These are phyloP conservation scores for Clonostachys chloroleuca DNA, from an alignment of 2,329 filamentous ascomycete species.

Conservation along the genomic window DNA sequence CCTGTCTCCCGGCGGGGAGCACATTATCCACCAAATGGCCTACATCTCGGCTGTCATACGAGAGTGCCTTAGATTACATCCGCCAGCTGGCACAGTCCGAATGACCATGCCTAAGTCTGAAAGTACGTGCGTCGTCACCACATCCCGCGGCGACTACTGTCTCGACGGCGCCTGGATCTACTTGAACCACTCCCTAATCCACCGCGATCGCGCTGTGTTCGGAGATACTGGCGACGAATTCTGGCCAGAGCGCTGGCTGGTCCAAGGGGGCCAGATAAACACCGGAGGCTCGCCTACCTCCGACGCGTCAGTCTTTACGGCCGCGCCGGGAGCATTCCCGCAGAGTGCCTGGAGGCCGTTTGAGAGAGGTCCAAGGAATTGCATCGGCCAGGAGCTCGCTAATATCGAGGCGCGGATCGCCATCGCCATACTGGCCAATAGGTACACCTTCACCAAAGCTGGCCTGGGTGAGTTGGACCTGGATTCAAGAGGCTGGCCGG, in stretches of 20 bases:
- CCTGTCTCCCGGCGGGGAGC: slow-evolving; percentile 14
- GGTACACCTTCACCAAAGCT: slow-evolving; percentile 7
- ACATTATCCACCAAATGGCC: slow-evolving; percentile 21
- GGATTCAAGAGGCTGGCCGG: slow-evolving; percentile 2
- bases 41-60: slow-evolving; percentile 31
- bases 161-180: slow-evolving; percentile 24
- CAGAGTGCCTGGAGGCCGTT: slow-evolving; percentile 34
- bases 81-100: slow-evolving; percentile 21
- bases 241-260: slow-evolving; percentile 30
- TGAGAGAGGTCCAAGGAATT: slow-evolving; percentile 39
- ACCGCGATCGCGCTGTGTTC: slow-evolving; percentile 21
- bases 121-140: not conserved
- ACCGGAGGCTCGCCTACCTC: not conserved
- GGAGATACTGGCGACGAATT: slow-evolving; percentile 25
- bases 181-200: slow-evolving; percentile 20
- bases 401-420: slow-evolving; percentile 30
- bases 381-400: slow-evolving; percentile 44
- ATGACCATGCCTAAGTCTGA: slow-evolving; percentile 11
- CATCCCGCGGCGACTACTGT: not conserved
- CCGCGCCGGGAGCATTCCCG: not conserved
- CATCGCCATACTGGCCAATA: slow-evolving; percentile 3
- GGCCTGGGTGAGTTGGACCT: slow-evolving; percentile 6
- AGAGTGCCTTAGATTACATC: slow-evolving; percentile 25
- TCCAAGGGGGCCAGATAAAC: not conserved
- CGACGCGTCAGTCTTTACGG: slow-evolving; percentile 12